Conservation (phyloP, 148 eudicot species). For the Vaccinium darrowii region DNA sequence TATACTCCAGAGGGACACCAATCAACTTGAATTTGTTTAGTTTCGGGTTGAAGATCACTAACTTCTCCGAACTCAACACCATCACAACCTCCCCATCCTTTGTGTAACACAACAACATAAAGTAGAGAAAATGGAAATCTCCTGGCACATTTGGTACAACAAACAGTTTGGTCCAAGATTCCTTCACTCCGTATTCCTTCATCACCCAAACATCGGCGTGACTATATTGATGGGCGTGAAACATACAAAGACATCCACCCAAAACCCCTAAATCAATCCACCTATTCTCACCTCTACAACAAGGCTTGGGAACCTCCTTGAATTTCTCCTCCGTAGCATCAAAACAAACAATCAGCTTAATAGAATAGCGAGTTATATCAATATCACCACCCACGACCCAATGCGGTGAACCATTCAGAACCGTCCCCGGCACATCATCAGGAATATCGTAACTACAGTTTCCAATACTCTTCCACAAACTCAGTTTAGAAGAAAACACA, state of each 20-base stretch:
- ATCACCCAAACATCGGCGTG: constrained; percentile 10
- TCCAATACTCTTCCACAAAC: neutral
- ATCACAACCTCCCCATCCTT: neutral
- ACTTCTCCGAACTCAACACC: neutral
- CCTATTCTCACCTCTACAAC: too few relatives aligned
- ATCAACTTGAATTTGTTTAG: too few relatives aligned
- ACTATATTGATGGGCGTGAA: neutral
- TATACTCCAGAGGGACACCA: neutral
- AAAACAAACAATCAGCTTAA: neutral
- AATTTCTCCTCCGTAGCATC: constrained; percentile 12
- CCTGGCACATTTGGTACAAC: neutral
- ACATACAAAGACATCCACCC: neutral
- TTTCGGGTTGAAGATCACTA: neutral
- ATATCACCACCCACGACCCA: constrained; percentile 1
- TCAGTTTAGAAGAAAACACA: neutral
- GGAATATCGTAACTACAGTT: neutral
- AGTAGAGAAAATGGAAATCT: neutral
- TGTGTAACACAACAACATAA: neutral
- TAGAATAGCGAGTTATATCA: neutral
- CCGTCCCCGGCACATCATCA: neutral
- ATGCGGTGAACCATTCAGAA: constrained; percentile 9
- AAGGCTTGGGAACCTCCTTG: neutral
- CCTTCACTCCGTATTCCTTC: constrained; percentile 2
- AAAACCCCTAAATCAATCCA: neutral
- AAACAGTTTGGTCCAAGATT: constrained; percentile 10